phyloP scores from a whole-genome alignment of 768 basidiomycete species.

The Rossbeevera mucosa region DNA sequence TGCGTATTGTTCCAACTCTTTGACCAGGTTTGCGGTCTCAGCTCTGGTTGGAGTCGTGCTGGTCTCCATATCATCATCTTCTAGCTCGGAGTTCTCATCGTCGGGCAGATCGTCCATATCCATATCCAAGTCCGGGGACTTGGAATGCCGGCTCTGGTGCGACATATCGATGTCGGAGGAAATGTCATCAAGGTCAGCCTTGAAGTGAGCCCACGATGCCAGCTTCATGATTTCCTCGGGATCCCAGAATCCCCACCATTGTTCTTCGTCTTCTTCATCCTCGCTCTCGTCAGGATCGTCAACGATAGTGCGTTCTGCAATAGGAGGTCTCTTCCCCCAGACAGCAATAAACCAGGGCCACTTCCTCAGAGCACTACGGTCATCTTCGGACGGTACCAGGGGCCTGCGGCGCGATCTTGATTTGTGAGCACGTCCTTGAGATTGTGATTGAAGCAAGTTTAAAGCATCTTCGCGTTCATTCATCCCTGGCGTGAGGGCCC shows the following conservation, averaged over 20 bases:
- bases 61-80: constrained; percentile 1
- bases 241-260: constrained; percentile 78
- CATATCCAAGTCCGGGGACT: constrained; percentile 10
- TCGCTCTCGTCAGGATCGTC: constrained; percentile 27
- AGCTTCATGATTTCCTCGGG: constrained; percentile 60
- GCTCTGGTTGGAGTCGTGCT: constrained; percentile 19
- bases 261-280: constrained; percentile 30
- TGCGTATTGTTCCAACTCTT: constrained; percentile 56
- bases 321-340: constrained; percentile 54
- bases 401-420: constrained; percentile 37
- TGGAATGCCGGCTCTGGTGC: background rate
- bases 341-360: constrained; percentile 82
- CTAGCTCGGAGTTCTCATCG: constrained; percentile 2
- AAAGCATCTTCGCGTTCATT: constrained; percentile 52
- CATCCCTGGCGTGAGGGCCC: constrained; percentile 56
- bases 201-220: constrained; percentile 59
- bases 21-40: constrained; percentile 45
- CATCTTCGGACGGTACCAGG: constrained; percentile 39
- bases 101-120: constrained; percentile 18
- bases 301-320: constrained; percentile 22
- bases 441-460: constrained; percentile 19
- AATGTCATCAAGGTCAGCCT: constrained; percentile 37
- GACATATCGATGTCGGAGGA: constrained; percentile 8
- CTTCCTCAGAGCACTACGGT: constrained; percentile 47
- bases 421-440: constrained; percentile 30